Percentiles rank a stretch among this genome's conserved stretches.
These are phyloP conservation scores for Aspergillus sp. DNA, from an alignment of 2,329 filamentous ascomycete species.

Conservation along the genomic window DNA sequence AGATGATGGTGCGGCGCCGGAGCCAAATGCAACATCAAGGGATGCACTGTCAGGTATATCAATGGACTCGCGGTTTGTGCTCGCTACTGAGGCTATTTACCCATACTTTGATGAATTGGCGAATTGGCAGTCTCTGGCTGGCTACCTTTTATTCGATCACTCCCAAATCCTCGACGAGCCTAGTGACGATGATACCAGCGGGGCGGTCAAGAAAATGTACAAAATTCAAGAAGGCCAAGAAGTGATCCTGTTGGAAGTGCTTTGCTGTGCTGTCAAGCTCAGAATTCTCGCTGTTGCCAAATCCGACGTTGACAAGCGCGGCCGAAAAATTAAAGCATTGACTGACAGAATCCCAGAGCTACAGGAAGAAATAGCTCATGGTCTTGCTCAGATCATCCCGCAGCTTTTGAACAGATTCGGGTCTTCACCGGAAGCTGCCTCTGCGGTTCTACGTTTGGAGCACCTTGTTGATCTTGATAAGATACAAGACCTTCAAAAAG, in stretches of 20 bases:
- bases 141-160: conserved; percentile 91
- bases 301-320: conserved; percentile 54
- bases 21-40: conserved; percentile 24
- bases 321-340: conserved; percentile 58
- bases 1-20: conserved; percentile 36
- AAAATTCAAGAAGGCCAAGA: conserved; percentile 77
- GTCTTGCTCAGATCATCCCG: conserved; percentile 77
- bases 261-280: conserved; percentile 78
- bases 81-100: conserved; percentile 83
- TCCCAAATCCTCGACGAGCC: conserved; percentile 60
- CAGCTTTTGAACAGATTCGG: conserved; percentile 90
- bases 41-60: conserved; percentile 58
- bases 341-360: conserved; percentile 65
- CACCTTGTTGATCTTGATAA: conserved; percentile 83
- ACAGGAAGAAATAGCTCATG: conserved; percentile 75
- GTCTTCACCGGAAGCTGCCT: conserved; percentile 81
- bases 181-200: conserved; percentile 59
- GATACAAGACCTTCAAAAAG: conserved; percentile 85
- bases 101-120: conserved; percentile 77
- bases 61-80: conserved; percentile 76
- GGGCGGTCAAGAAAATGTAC: conserved; percentile 68
- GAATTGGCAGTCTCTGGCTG: conserved; percentile 84
- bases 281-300: conserved; percentile 68
- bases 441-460: conserved; percentile 80
- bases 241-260: conserved; percentile 78